A percentile compares a stretch with the other conserved stretches of the same genome.
Conservation (phyloP, 2,329 filamentous ascomycete species). For the Fusarium sp. region DNA sequence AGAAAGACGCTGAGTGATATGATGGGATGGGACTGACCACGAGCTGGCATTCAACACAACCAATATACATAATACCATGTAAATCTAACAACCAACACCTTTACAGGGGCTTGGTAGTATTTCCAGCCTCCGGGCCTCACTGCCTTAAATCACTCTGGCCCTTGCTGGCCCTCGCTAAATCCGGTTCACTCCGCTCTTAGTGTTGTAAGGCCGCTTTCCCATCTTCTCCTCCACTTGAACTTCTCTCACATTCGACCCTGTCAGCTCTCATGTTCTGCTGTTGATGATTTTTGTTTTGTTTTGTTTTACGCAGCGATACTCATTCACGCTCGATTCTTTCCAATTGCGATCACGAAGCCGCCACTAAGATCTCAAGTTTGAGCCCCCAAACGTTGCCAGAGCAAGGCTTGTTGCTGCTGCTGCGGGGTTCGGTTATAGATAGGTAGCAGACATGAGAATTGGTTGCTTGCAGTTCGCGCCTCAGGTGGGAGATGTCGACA, state of each 20-base stretch:
- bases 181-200: not conserved
- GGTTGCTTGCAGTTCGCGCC: slow-evolving; percentile 78
- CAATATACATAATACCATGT: not conserved
- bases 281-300: not conserved
- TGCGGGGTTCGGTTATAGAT: too few species aligned
- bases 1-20: not conserved
- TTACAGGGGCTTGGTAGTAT: not conserved
- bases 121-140: not conserved
- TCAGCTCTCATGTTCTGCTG: not conserved
- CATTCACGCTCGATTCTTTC: not conserved
- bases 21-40: not conserved
- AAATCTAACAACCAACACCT: not conserved
- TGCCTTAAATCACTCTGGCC: slow-evolving; percentile 7
- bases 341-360: not conserved
- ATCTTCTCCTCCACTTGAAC: not conserved
- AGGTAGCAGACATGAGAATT: slow-evolving; percentile 51
- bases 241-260: not conserved
- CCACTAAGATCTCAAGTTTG: not conserved
- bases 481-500: slow-evolving; percentile 73
- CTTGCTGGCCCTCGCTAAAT: not conserved
- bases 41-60: slow-evolving; percentile 5
- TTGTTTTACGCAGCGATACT: not conserved
- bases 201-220: not conserved
- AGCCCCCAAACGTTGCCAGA: not conserved
- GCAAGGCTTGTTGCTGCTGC: not conserved